Percentiles rank a stretch among this genome's conserved stretches.
phyloP scores from a whole-genome alignment of 2,329 filamentous ascomycete genomes.

The Colletotrichum theobromicola region DNA sequence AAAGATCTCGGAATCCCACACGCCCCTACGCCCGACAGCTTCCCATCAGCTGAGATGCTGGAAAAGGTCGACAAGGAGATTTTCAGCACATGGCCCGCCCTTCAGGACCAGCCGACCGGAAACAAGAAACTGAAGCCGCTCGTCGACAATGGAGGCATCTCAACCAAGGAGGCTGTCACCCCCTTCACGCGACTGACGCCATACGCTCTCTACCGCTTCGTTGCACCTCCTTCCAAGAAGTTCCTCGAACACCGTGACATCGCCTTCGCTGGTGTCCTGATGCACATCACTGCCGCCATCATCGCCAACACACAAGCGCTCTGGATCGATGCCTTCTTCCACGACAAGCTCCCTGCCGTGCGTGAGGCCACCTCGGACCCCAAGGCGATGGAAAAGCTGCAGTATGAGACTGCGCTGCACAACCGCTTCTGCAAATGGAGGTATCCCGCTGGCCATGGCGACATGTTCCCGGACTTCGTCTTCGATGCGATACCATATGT shows the following conservation, averaged over 20 bases:
- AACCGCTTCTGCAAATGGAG: slow-evolving; percentile 74
- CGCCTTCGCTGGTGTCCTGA: slow-evolving; percentile 34
- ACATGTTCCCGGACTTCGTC: slow-evolving; percentile 70
- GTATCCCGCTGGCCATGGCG: slow-evolving; percentile 70
- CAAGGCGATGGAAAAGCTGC: slow-evolving; percentile 44
- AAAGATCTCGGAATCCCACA: slow-evolving; percentile 55
- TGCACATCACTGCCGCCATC: slow-evolving; percentile 34
- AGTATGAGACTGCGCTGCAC: slow-evolving; percentile 65
- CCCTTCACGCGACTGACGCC: slow-evolving; percentile 21
- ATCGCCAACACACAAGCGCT: slow-evolving; percentile 45
- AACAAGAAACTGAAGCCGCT: slow-evolving; percentile 17
- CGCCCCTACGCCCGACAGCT: slow-evolving; percentile 14
- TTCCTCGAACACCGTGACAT: slow-evolving; percentile 27
- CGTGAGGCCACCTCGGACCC: slow-evolving; percentile 23
- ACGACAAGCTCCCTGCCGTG: slow-evolving; percentile 45
- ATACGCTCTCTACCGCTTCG: slow-evolving; percentile 31
- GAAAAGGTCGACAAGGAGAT: slow-evolving; percentile 16
- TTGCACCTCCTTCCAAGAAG: slow-evolving; percentile 27
- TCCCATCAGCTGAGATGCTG: slow-evolving; percentile 1
- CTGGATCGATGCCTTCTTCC: slow-evolving; percentile 41
- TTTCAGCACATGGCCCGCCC: slow-evolving; percentile 5
- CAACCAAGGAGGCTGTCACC: slow-evolving; percentile 15
- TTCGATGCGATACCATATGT: slow-evolving; percentile 80
- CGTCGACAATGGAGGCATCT: slow-evolving; percentile 6
- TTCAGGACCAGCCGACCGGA: slow-evolving; percentile 9